phyloP scores from a whole-genome alignment of 2,329 filamentous ascomycete genomes.

The Neonectria coccinea region DNA sequence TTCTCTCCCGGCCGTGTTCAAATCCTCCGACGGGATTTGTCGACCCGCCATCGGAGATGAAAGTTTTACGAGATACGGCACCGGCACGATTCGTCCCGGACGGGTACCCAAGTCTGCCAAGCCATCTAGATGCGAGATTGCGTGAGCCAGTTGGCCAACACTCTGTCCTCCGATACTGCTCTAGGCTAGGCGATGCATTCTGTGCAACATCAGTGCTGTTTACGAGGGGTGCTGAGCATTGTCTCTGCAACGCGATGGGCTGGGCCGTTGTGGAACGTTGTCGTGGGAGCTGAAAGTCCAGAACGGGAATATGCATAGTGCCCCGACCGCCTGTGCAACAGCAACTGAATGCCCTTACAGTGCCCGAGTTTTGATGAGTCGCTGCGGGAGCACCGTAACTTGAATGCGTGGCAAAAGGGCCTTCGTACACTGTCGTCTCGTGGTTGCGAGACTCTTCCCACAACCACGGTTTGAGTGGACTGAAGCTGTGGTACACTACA shows the following conservation, averaged over 20 bases:
- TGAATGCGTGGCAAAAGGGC: slow-evolving; percentile 10
- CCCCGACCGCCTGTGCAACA: slow-evolving; percentile 17
- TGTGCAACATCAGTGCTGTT: slow-evolving; percentile 4
- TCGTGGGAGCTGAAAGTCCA: slow-evolving; percentile 21
- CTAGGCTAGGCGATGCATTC: background rate
- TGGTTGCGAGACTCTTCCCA: slow-evolving; percentile 22
- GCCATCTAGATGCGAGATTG: background rate
- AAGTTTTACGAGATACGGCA: background rate
- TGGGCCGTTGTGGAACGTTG: slow-evolving; percentile 23
- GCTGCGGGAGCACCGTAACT: background rate
- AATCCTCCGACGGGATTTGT: slow-evolving; percentile 15
- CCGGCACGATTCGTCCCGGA: background rate
- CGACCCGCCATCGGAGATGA: background rate
- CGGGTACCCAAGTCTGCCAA: background rate
- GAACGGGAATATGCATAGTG: slow-evolving; percentile 23
- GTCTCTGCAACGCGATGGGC: slow-evolving; percentile 22
- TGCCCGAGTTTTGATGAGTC: background rate
- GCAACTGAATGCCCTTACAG: background rate
- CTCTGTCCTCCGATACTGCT: background rate
- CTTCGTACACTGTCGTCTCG: slow-evolving; percentile 4
- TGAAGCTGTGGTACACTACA: slow-evolving; percentile 5
- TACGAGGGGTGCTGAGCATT: background rate
- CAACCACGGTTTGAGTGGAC: slow-evolving; percentile 8
- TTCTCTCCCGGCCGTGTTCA: background rate
- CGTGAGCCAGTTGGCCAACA: background rate